Evolutionary conservation across 2,329 filamentous ascomycete species (phyloP).

Genomic region (Bipolaris oryzae): DNA sequence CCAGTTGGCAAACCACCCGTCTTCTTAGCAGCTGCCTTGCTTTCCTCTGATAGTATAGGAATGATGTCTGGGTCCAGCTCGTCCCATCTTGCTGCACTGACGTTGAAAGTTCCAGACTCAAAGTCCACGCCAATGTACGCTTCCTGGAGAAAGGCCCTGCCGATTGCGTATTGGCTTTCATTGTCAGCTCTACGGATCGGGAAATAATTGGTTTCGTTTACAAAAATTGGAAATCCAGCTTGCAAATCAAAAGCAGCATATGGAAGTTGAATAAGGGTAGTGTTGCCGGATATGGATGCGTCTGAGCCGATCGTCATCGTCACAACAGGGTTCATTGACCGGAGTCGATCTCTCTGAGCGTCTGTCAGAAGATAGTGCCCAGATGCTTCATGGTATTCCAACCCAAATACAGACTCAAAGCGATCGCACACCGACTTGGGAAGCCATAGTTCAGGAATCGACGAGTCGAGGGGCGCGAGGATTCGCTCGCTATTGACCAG

Average conservation of each 20-base stretch:
- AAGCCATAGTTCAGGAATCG: neutral
- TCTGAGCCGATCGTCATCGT: neutral
- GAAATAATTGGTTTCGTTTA: constrained; percentile 37
- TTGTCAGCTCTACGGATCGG: constrained; percentile 43
- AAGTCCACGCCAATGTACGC: constrained; percentile 56
- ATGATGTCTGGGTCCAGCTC: neutral
- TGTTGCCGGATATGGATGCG: neutral
- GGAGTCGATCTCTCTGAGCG: neutral
- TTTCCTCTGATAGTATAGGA: neutral
- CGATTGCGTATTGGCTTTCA: constrained; percentile 63
- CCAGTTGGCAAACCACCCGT: neutral
- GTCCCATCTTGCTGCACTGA: constrained; percentile 3
- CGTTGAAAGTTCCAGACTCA: constrained; percentile 47
- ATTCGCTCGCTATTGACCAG: neutral
- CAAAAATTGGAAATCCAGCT: constrained; percentile 57
- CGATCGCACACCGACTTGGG: constrained; percentile 2
- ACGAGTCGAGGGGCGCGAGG: neutral
- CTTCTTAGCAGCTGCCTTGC: neutral
- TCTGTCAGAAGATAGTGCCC: neutral
- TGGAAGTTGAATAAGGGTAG: constrained; percentile 45
- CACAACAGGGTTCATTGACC: neutral
- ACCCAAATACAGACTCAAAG: constrained; percentile 1
- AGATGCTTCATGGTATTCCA: constrained; percentile 1
- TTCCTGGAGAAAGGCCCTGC: constrained; percentile 71
- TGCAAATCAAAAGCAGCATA: constrained; percentile 55